Evolutionary conservation across 2,329 filamentous ascomycete species (phyloP).

Genomic region (Plectosphaerella cucumerina): DNA sequence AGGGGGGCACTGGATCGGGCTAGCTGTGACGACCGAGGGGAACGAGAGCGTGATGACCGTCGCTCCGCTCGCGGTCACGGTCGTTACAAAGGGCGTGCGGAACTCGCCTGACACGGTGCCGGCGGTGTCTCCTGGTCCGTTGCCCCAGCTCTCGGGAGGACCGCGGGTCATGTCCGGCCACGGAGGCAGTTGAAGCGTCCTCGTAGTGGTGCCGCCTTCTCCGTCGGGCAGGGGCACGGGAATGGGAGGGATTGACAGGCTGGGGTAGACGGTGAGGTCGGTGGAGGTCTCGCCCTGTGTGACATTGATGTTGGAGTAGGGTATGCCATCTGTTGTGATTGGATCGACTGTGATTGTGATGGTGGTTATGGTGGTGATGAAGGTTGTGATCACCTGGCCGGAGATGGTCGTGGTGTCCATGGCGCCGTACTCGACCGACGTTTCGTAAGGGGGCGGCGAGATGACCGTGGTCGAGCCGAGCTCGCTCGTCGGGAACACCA

Average conservation of each 20-base stretch:
- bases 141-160: background rate
- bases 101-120: background rate
- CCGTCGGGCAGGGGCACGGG: constrained; percentile 12
- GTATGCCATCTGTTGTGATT: constrained; percentile 7
- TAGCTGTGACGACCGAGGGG: background rate
- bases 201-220: constrained; percentile 8
- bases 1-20: background rate
- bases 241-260: constrained; percentile 9
- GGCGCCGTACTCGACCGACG: constrained; percentile 14
- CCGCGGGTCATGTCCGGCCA: constrained; percentile 13
- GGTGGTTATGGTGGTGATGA: constrained; percentile 6
- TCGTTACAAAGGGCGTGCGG: background rate
- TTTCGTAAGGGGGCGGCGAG: constrained; percentile 10
- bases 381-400: background rate
- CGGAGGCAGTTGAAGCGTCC: constrained; percentile 13
- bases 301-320: constrained; percentile 15
- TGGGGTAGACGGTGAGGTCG: constrained; percentile 8
- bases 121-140: background rate
- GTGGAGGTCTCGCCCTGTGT: constrained; percentile 5
- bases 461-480: constrained; percentile 12
- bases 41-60: background rate
- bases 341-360: background rate
- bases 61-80: background rate
- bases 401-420: constrained; percentile 8
- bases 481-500: constrained; percentile 17